phyloP scores from a whole-genome alignment of 2,329 filamentous ascomycete species.

The Aureobasidium sp. region DNA sequence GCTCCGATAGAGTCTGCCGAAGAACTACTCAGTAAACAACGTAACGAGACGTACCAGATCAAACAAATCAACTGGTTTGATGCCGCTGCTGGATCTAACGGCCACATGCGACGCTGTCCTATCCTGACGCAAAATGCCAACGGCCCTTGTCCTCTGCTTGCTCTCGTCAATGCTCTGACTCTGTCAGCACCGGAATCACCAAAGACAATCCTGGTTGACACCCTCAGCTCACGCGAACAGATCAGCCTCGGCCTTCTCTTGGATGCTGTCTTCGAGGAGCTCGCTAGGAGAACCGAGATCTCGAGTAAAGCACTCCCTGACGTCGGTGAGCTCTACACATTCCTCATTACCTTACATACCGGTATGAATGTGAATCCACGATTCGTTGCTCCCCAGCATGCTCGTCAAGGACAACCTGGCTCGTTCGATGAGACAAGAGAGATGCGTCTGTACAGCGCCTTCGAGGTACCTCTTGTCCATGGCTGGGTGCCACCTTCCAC shows the following conservation, averaged over 20 bases:
- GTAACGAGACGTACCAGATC: conserved; percentile 80
- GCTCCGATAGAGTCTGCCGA: conserved; percentile 27
- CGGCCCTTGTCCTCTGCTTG: conserved; percentile 86
- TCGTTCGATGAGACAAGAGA: conserved; percentile 82
- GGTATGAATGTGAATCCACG: conserved; percentile 98
- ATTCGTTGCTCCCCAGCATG: conserved; percentile 58
- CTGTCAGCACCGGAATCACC: conserved; percentile 65
- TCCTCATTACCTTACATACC: conserved; percentile 81
- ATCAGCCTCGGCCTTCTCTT: conserved; percentile 79
- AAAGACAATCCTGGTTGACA: conserved; percentile 67
- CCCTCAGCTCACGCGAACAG: conserved; percentile 73
- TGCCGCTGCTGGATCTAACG: conserved; percentile 44
- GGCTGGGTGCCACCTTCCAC: conserved; percentile 75
- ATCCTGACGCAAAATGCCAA: conserved; percentile 91
- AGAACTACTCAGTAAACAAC: conserved; percentile 36
- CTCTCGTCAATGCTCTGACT: conserved; percentile 85
- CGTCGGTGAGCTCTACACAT: conserved; percentile 78
- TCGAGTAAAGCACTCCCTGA: conserved; percentile 67
- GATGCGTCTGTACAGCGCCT: conserved; percentile 86
- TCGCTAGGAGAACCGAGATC: conserved; percentile 62
- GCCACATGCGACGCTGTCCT: conserved; percentile 68
- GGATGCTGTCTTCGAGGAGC: conserved; percentile 85
- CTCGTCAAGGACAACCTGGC: conserved; percentile 46
- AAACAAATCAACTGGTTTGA: conserved; percentile 87
- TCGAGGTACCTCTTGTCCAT: conserved; percentile 81